Conservation (phyloP, 768 basidiomycete genomes). For the Leccinum imitatum region DNA sequence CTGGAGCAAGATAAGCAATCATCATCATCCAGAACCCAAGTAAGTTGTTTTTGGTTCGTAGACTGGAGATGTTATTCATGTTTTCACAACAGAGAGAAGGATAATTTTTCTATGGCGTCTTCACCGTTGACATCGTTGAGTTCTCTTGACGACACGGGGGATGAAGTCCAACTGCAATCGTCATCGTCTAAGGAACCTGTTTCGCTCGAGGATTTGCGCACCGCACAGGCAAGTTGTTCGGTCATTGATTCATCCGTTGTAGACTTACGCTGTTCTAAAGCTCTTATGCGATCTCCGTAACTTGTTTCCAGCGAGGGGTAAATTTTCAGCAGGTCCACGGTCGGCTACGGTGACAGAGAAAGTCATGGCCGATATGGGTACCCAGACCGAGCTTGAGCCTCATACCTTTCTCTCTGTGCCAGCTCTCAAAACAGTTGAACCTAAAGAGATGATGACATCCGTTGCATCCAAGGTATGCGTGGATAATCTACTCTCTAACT, state of each 20-base stretch:
- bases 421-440: constrained; percentile 15
- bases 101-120: constrained; percentile 52
- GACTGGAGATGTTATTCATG: neutral
- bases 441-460: constrained; percentile 22
- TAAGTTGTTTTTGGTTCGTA: constrained; percentile 29
- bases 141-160: constrained; percentile 63
- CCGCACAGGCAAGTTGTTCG: constrained; percentile 52
- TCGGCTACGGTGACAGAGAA: constrained; percentile 7
- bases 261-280: constrained; percentile 27
- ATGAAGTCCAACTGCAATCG: constrained; percentile 24
- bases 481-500: neutral
- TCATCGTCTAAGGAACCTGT: constrained; percentile 26
- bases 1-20: constrained; percentile 76
- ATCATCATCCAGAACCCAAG: constrained; percentile 41
- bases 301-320: constrained; percentile 16
- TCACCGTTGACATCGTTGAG: constrained; percentile 76
- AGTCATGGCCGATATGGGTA: constrained; percentile 23
- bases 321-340: neutral
- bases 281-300: constrained; percentile 41
- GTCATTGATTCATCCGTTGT: constrained; percentile 4
- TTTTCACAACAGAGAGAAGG: constrained; percentile 16
- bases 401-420: constrained; percentile 4
- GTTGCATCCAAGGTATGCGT: constrained; percentile 22
- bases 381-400: constrained; percentile 30
- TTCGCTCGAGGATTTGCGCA: constrained; percentile 51